Evolutionary conservation across 2,329 filamentous ascomycete species (phyloP), one percentile per base, ranked within the genome.

Genomic region (Herpotrichia juniperi): DNA sequence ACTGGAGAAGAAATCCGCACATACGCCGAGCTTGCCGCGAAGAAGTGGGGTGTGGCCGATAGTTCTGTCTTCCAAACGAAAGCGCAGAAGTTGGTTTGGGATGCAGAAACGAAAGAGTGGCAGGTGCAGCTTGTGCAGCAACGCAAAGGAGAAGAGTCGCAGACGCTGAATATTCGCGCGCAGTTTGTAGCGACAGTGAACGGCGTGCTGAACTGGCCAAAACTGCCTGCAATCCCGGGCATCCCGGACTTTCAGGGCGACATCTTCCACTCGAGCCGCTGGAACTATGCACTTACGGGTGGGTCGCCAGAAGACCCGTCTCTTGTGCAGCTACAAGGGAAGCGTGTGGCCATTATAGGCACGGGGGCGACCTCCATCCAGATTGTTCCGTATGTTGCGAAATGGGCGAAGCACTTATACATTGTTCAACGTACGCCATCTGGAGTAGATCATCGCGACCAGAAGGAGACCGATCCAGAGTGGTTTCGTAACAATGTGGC

Each of bases 391-490:
- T 61, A 72, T 24, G 59, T 78, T 1, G 79, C 77, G 1, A 72
- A 77, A 42, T 80, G 74, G 51, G 77, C 80, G 0, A 77, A 80
- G 42, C 40, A 43, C 4, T n/a, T 43, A 10, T 43, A 78, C 56
- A 81, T 85, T 14, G 76, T 85, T 61, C 82, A 85, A 62, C 78
- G 83, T 2, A 85, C 83, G 2, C 81, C 82, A 8, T 16, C 48
- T 6, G 24, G 25, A 11, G 72, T 78, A 4, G 68, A 72, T 48
- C 50, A 46, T 12, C 68, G 73, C 10, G 57, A 62, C 30, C 71
- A 78, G 24, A 58, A 65, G 4, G 50, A 66, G 1, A 83, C 77
- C 0, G 76, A 82, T 35, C 67, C 68, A 0, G 69, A 72, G 11
- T 69, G 74, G 43, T 84, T 76, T 71, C 61, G 53, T 34, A 66